phyloP scores from a whole-genome alignment of 257 asterid genomes.

The Striga asiatica region DNA sequence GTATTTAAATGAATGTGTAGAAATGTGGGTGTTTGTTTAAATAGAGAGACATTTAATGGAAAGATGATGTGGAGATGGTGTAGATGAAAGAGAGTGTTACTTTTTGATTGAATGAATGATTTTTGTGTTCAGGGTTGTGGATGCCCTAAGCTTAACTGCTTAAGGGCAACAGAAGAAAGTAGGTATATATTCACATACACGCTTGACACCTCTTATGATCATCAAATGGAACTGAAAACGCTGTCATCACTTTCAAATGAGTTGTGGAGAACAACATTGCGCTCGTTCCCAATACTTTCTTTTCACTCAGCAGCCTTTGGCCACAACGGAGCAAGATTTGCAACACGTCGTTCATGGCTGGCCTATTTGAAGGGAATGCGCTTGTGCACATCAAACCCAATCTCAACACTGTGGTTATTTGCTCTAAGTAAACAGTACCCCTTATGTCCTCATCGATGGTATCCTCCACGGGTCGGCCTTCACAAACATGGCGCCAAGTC shows the following conservation, averaged over 20 bases:
- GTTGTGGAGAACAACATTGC: constrained; percentile 47
- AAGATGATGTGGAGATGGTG: too few relatives aligned
- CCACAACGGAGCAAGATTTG: constrained; percentile 45
- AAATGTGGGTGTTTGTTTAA: too few relatives aligned
- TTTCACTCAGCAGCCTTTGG: constrained; percentile 15
- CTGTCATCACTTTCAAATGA: constrained; percentile 19
- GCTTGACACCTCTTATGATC: too few relatives aligned
- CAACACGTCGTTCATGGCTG: constrained; percentile 61
- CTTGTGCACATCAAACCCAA: constrained; percentile 71
- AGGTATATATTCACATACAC: too few relatives aligned
- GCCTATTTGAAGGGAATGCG: constrained; percentile 53
- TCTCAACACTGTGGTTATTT: constrained; percentile 48
- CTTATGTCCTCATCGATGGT: constrained; percentile 54
- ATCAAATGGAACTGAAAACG: constrained; percentile 25
- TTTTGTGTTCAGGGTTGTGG: too few relatives aligned
- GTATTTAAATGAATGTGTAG: too few relatives aligned
- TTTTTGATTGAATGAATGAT: too few relatives aligned
- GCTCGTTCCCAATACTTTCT: constrained; percentile 27
- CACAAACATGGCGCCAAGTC: constrained; percentile 56
- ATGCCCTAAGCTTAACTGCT: too few relatives aligned
- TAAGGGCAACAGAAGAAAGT: too few relatives aligned
- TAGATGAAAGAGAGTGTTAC: too few relatives aligned
- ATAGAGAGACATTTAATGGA: too few relatives aligned
- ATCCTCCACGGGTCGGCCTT: constrained; percentile 36
- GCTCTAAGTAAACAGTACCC: constrained; percentile 43